Base-by-base conservation (phyloP, 2,329 filamentous ascomycete genomes). In the Penicillium glabrum region DNA sequence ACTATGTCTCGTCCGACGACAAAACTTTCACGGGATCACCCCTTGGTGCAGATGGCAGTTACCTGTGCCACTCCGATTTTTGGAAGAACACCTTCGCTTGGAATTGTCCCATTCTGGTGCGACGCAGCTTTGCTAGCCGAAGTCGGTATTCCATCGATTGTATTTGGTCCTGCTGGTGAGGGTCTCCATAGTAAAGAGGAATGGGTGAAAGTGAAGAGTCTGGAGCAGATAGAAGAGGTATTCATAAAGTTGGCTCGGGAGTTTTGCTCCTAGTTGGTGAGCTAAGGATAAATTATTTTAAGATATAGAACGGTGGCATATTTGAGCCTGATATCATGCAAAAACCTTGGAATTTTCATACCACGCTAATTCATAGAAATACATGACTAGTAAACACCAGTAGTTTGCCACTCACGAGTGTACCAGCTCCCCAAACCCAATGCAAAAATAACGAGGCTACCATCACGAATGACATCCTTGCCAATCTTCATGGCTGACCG, bases 111-210 rank as follows among this genome's bases (percentile, higher is more conserved):
- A 0, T 82, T 75, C 58, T 84, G 81, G 82, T 80, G 79, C 0
- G 80, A 84, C 62, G 79, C 76, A n/a, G 81, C 81, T 1, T 63
- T 83, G 13, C 59, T 84, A 1, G 69, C 73, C 1, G 71, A 77
- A 19, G 69, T 67, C 14, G 81, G 79, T 0, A 79, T 83, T 27
- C 75, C 80, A 0, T 67, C 75, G 0, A 67, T 84, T 16, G 69
- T 83, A 1, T 82, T 76, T 64, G 80, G 81, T 0, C 80, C 80
- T 29, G 45, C 44, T 46, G 81, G 80, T 0, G 73, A 76, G n/a
- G 82, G 82, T 0, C 59, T 83, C 4, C 80, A 84, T 61, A 73
- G 70, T 1, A 80, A 79, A 49, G 76, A 80, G 54, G 81, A 85
- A 66, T 83, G 76, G 75, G 80, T 80, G 0, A 74, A 79, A 23